Evolutionary conservation across 2,329 filamentous ascomycete species (phyloP).

Genomic region (Stagonosporopsis tanaceti): DNA sequence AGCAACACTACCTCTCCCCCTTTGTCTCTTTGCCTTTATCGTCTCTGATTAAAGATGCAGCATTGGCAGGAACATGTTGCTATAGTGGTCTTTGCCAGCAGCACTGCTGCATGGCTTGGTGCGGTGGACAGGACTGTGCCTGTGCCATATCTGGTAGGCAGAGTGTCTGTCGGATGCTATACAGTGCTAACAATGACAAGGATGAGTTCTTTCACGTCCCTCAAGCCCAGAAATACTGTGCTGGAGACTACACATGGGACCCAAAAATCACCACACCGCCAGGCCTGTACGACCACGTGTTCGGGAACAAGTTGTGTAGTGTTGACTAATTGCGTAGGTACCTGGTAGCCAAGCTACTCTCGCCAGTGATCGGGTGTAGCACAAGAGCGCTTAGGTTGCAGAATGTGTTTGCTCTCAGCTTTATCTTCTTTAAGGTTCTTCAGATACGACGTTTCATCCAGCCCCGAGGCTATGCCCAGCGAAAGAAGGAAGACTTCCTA

Average conservation of each 20-base stretch:
- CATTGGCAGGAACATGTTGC: conserved; percentile 39
- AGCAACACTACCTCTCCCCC: conserved; percentile 4
- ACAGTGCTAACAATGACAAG: conserved; percentile 53
- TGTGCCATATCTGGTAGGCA: conserved; percentile 65
- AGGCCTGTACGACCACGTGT: conserved; percentile 64
- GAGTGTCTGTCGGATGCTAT: not conserved
- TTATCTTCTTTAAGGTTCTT: conserved; percentile 33
- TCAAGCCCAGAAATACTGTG: conserved; percentile 88
- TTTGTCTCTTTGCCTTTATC: not conserved
- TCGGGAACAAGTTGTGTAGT: not conserved
- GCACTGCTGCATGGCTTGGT: conserved; percentile 37
- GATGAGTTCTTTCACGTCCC: conserved; percentile 90
- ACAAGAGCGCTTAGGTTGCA: conserved; percentile 48
- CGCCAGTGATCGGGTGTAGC: conserved; percentile 52
- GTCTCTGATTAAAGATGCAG: conserved; percentile 2
- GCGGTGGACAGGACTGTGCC: conserved; percentile 59
- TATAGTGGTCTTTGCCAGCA: conserved; percentile 32
- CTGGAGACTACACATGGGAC: conserved; percentile 79
- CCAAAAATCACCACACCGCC: conserved; percentile 97
- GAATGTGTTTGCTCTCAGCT: conserved; percentile 50
- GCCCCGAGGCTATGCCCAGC: conserved; percentile 3
- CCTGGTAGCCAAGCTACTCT: conserved; percentile 50
- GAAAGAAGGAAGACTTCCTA: not conserved
- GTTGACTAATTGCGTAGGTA: conserved; percentile 42
- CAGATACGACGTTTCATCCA: conserved; percentile 8